A percentile compares a stretch with the other conserved stretches of the same genome.
These are phyloP conservation scores for Hysterium pulicare DNA, from an alignment of 2,329 filamentous ascomycete species.

Conservation along the genomic window DNA sequence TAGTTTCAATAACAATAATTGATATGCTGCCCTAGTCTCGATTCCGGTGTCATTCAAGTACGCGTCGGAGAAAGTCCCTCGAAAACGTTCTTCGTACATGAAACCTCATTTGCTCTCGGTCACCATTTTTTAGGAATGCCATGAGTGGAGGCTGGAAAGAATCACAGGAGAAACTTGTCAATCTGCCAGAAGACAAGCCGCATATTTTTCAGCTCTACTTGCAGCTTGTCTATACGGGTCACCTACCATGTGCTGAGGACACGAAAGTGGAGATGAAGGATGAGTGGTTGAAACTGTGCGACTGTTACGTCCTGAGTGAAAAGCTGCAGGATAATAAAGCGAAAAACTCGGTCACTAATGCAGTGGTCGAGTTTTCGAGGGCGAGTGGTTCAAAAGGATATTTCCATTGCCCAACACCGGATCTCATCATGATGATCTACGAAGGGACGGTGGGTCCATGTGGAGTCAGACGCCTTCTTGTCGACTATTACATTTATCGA, in stretches of 20 bases:
- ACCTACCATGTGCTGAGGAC: background rate
- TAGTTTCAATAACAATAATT: no score
- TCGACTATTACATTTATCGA: background rate
- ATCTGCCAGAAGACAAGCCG: constrained; percentile 10
- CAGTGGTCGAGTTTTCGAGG: constrained; percentile 7
- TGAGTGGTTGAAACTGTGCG: constrained; percentile 4
- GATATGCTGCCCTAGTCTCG: no score
- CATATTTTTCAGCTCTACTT: constrained; percentile 6
- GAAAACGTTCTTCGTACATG: constrained; percentile 11
- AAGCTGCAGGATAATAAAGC: constrained; percentile 17
- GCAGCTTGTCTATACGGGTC: background rate
- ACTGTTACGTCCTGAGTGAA: constrained; percentile 18
- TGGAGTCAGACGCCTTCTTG: background rate
- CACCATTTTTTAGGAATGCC: constrained; percentile 8
- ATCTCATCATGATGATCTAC: background rate
- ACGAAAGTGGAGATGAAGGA: background rate
- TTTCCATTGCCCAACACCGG: background rate
- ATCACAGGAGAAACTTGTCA: background rate
- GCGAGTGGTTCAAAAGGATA: background rate
- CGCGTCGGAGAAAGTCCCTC: no score
- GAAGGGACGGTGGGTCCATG: background rate
- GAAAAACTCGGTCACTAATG: constrained; percentile 16
- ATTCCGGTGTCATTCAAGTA: no score
- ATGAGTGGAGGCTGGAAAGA: constrained; percentile 7
- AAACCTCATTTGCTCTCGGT: constrained; percentile 7